Evolutionary conservation across 805 yeast species (phyloP).

Genomic region (Candida golubevii): DNA sequence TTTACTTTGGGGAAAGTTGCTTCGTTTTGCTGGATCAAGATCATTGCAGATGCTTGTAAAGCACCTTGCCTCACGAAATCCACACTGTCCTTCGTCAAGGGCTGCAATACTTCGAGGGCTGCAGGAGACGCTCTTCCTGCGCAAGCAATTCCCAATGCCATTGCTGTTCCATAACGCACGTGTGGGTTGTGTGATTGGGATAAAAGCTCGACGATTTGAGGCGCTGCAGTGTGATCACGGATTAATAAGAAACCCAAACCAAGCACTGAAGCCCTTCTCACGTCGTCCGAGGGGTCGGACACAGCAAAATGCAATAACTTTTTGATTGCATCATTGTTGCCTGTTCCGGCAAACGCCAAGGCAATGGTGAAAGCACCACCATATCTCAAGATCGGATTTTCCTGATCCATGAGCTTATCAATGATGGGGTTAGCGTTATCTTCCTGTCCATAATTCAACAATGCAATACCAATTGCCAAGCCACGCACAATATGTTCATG

Average conservation of each 20-base stretch:
- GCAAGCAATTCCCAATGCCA: slow-evolving; percentile 95
- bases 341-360: slow-evolving; percentile 95
- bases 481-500: slow-evolving; percentile 95
- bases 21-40: slow-evolving; percentile 84
- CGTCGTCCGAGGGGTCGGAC: slow-evolving; percentile 93
- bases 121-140: slow-evolving; percentile 88
- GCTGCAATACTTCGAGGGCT: slow-evolving; percentile 89
- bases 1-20: slow-evolving; percentile 75
- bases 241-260: slow-evolving; percentile 86
- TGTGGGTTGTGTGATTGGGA: slow-evolving; percentile 96
- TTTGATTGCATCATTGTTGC: slow-evolving; percentile 82
- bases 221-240: slow-evolving; percentile 89
- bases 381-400: slow-evolving; percentile 81
- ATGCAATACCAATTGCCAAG: slow-evolving; percentile 83
- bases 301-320: slow-evolving; percentile 89
- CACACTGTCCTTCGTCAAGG: slow-evolving; percentile 87
- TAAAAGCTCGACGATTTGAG: slow-evolving; percentile 88
- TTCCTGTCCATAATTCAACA: slow-evolving; percentile 82
- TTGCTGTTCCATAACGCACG: slow-evolving; percentile 95
- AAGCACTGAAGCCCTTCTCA: slow-evolving; percentile 92
- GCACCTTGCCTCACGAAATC: slow-evolving; percentile 99
- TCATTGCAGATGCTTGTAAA: slow-evolving; percentile 85
- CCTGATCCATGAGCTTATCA: slow-evolving; percentile 62
- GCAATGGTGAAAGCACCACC: slow-evolving; percentile 96
- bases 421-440: slow-evolving; percentile 71